phyloP scores from a whole-genome alignment of 163 green algal species.

The Botryococcus braunii region DNA sequence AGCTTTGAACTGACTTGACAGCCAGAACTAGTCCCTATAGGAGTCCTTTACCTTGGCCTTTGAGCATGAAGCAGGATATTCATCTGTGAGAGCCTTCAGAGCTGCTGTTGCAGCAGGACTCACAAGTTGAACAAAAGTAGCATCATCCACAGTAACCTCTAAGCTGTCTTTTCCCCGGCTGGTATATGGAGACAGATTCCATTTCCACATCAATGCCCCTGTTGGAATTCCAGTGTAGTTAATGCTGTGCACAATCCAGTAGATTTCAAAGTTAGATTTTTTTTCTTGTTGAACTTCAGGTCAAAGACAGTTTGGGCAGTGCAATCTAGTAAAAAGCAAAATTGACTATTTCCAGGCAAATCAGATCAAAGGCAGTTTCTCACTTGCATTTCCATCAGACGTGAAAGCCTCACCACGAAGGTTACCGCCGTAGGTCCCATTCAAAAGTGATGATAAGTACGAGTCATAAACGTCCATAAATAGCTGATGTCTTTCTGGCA shows the following conservation, averaged over 20 bases:
- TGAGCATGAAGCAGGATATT: too few species aligned
- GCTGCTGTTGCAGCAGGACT: background rate
- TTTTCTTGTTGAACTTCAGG: background rate
- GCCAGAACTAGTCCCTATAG: too few species aligned
- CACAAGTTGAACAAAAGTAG: background rate
- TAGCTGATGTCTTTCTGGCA: background rate
- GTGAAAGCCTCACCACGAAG: too few species aligned
- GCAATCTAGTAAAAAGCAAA: background rate
- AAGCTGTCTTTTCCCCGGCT: background rate
- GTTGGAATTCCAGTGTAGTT: background rate
- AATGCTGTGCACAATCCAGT: background rate
- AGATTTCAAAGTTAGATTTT: background rate
- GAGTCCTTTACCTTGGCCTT: too few species aligned
- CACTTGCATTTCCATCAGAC: too few species aligned
- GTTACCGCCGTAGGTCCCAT: too few species aligned
- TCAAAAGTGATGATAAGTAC: too few species aligned
- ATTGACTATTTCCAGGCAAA: background rate
- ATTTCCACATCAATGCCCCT: conserved; percentile 10
- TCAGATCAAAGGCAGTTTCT: background rate
- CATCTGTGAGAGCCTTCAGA: too few species aligned
- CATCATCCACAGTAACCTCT: background rate
- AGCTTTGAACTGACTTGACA: too few species aligned
- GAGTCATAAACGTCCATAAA: too few species aligned
- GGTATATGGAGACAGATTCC: conserved; percentile 1
- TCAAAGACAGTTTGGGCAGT: background rate